Evolutionary conservation across 495 filamentous ascomycete genomes (phyloP).

Genomic region (Penicillium taxi): DNA sequence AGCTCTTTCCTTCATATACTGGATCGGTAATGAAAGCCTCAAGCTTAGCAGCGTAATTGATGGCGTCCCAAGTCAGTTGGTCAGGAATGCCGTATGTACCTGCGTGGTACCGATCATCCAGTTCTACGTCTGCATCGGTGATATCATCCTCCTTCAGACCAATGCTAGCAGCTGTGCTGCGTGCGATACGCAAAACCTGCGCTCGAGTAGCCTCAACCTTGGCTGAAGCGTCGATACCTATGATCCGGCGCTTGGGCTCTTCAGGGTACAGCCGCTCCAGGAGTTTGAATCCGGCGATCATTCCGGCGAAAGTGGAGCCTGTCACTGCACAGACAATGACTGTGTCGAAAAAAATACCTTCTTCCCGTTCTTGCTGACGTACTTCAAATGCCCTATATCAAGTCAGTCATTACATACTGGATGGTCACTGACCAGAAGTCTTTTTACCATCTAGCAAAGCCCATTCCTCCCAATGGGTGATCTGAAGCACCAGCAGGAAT

Average conservation of each 20-base stretch:
- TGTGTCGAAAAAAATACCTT: conserved; percentile 52
- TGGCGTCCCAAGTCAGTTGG: conserved; percentile 49
- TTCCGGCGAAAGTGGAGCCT: conserved; percentile 54
- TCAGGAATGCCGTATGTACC: conserved; percentile 54
- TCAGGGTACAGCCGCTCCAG: conserved; percentile 33
- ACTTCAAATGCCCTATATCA: conserved; percentile 61
- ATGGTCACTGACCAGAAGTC: no score
- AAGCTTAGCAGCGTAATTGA: conserved; percentile 50
- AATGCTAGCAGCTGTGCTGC: conserved; percentile 48
- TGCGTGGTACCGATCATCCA: conserved; percentile 55
- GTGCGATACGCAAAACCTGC: conserved; percentile 54
- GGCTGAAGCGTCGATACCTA: conserved; percentile 58
- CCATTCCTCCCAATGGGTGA: conserved; percentile 56
- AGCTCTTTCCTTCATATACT: conserved; percentile 60
- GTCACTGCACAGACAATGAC: conserved; percentile 57
- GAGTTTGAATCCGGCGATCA: conserved; percentile 57
- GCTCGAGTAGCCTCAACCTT: conserved; percentile 45
- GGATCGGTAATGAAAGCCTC: conserved; percentile 63
- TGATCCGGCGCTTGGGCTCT: conserved; percentile 37
- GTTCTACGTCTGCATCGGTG: conserved; percentile 44
- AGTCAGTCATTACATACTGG: no score
- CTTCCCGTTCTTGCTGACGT: conserved; percentile 45
- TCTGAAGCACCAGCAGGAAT: conserved; percentile 59
- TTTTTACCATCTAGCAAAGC: conserved; percentile 58
- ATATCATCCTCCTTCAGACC: conserved; percentile 48